These are phyloP conservation scores for Ogataea populi-albae DNA, from an alignment of 805 yeast species.

Conservation along the genomic window DNA sequence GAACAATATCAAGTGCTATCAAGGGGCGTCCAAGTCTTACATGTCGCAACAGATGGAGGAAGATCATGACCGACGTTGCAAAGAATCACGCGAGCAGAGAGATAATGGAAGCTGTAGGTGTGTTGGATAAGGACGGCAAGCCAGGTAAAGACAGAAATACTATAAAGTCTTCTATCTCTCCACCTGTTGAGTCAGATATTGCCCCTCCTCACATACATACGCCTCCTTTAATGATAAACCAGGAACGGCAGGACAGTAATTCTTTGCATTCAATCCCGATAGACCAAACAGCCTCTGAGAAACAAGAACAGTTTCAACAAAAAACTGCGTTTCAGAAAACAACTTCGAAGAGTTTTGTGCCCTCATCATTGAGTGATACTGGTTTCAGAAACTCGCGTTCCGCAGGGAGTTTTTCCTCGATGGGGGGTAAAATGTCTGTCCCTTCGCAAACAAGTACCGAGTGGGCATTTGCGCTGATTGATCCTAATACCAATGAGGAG, in stretches of 20 bases:
- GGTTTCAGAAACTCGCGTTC: no score
- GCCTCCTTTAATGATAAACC: no score
- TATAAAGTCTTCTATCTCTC: slow-evolving; percentile 5
- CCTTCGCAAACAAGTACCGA: slow-evolving; percentile 41
- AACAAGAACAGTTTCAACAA: no score
- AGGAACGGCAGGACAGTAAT: no score
- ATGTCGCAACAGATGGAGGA: slow-evolving; percentile 91
- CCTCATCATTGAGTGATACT: no score
- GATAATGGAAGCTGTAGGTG: slow-evolving; percentile 59
- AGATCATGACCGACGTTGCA: slow-evolving; percentile 72
- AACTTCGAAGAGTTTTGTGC: no score
- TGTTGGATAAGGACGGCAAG: slow-evolving; percentile 10
- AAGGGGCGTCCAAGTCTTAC: slow-evolving; percentile 82
- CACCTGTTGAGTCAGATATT: slow-evolving; percentile 2
- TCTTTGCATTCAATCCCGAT: no score
- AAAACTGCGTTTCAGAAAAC: no score
- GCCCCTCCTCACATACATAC: no score
- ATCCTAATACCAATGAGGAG: slow-evolving; percentile 42
- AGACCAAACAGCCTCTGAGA: no score
- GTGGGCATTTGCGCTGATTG: slow-evolving; percentile 59
- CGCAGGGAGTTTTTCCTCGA: no score
- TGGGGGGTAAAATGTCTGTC: no score
- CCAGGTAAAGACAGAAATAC: not conserved
- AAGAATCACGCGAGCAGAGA: slow-evolving; percentile 57
- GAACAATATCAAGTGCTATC: slow-evolving; percentile 69